A percentile compares a stretch with the other conserved stretches of the same genome.
Conservation (phyloP, 225 moss, liverwort and hornwort species). For the Straminergon stramineum region DNA sequence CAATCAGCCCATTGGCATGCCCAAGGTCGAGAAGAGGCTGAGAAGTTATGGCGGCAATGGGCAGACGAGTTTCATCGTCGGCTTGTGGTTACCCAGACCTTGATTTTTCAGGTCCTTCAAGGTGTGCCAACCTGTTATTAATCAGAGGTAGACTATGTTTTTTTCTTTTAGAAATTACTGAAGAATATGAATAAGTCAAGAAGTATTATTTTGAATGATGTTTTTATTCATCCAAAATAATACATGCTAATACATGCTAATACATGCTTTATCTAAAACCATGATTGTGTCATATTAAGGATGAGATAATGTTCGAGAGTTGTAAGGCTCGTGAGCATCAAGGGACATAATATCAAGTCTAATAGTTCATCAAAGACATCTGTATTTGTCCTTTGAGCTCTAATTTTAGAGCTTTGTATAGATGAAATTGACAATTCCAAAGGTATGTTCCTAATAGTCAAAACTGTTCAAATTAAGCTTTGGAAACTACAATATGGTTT, state of each 20-base stretch:
- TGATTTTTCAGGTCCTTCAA: slow-evolving; percentile 23
- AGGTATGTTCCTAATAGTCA: not conserved
- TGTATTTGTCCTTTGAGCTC: too few species aligned
- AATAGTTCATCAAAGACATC: too few species aligned
- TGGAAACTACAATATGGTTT: too few species aligned
- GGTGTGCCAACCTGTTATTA: not conserved
- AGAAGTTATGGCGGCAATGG: not conserved
- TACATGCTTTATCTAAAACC: too few species aligned
- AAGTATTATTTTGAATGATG: not conserved
- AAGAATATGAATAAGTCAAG: not conserved
- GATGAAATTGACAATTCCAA: not conserved
- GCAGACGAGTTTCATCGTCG: slow-evolving; percentile 7
- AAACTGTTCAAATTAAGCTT: too few species aligned
- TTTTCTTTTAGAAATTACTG: not conserved
- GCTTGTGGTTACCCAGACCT: slow-evolving; percentile 19
- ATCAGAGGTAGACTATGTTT: not conserved
- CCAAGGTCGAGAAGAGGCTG: slow-evolving; percentile 3
- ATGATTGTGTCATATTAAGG: too few species aligned
- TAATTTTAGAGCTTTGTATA: not conserved
- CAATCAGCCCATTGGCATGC: slow-evolving; percentile 19
- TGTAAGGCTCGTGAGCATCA: too few species aligned
- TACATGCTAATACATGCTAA: too few species aligned
- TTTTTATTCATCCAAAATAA: too few species aligned
- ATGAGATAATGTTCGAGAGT: too few species aligned
- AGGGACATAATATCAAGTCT: too few species aligned